Evolutionary conservation across 345 rosid genomes (phyloP), one percentile per base, ranked within the genome.

Genomic region (Hirschfeldia incana): DNA sequence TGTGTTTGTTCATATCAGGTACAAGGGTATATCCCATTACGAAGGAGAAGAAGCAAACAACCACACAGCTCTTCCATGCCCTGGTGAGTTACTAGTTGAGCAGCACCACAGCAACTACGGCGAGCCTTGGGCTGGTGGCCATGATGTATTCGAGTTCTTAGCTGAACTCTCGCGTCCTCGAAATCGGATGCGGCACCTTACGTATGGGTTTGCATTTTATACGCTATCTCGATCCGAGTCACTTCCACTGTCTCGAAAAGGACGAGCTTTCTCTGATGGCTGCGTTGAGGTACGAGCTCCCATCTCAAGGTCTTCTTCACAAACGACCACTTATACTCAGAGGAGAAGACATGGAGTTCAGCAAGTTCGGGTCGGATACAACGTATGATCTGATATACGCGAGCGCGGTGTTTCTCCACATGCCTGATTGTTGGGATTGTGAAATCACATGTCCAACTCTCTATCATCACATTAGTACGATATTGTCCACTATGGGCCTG

Each of bases 51-150:
- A 33, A 33, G 36, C 87, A 29, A 82, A 76, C 75, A 92, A 92
- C 85, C 94, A 88, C 75, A 93, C 97, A 11, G 88, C 92, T 73
- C 85, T 96, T 39, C 97, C 97, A 6, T 96, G 98, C 73, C 97
- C 97, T 0, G 97, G 98, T 55, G 98, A 89, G 87, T 97, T 96
- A 36, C 94, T 96, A 2, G 98, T 96, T 3, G 99, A 96, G 77
- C 91, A 90, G 90, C 99, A 95, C 72, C 99, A 95, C 74, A 93
- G 99, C 85, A 89, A 95, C 85, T 95, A 95, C 13, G 98, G 98
- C 64, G 99, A 96, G 76, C 98, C 98, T 2, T 96, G 99, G 99
- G 98, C 97, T 0, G 98, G 98, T 79, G 99, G 99, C 10, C 87
- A 95, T 11, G 98, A 96, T 55, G 94, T 96, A 75, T 93, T 91